Conservation (phyloP, 768 basidiomycete species). For the Trametes villosa region DNA sequence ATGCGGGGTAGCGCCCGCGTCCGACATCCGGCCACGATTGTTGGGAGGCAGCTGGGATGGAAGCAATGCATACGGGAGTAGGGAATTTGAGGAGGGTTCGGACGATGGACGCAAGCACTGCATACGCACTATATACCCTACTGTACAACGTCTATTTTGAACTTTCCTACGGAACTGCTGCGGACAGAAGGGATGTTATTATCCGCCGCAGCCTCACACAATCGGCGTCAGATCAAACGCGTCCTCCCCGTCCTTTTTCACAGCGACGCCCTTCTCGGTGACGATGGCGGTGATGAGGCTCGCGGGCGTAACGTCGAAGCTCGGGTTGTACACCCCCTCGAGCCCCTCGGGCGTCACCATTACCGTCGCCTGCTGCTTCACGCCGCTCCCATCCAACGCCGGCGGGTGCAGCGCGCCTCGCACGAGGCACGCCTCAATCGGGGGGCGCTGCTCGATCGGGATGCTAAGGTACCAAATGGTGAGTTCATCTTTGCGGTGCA, state of each 20-base stretch:
- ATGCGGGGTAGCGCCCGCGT: neutral
- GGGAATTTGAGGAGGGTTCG: neutral
- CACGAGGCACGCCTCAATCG: constrained; percentile 86
- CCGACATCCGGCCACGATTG: neutral
- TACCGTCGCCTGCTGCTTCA: constrained; percentile 72
- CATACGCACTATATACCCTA: constrained; percentile 3
- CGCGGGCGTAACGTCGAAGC: constrained; percentile 96
- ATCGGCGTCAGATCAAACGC: constrained; percentile 68
- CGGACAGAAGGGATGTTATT: no score
- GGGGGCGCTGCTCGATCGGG: constrained; percentile 91
- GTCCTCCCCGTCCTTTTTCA: constrained; percentile 59
- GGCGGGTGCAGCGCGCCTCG: constrained; percentile 77
- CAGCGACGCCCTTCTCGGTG: constrained; percentile 92
- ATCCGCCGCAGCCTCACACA: constrained; percentile 38
- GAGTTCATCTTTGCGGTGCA: constrained; percentile 7
- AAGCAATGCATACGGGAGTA: no score
- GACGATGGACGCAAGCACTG: neutral
- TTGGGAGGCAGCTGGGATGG: neutral
- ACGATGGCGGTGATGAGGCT: constrained; percentile 93
- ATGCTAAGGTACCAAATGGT: constrained; percentile 54
- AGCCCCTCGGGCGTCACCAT: constrained; percentile 75
- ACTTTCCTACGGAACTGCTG: neutral
- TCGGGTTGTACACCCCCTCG: constrained; percentile 81
- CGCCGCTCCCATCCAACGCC: constrained; percentile 42
- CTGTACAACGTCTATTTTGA: neutral